A percentile compares a stretch with the other conserved stretches of the same genome.
phyloP scores from a whole-genome alignment of 1,284 basidiomycete species.

The Sporisorium iseilematis-ciliati region DNA sequence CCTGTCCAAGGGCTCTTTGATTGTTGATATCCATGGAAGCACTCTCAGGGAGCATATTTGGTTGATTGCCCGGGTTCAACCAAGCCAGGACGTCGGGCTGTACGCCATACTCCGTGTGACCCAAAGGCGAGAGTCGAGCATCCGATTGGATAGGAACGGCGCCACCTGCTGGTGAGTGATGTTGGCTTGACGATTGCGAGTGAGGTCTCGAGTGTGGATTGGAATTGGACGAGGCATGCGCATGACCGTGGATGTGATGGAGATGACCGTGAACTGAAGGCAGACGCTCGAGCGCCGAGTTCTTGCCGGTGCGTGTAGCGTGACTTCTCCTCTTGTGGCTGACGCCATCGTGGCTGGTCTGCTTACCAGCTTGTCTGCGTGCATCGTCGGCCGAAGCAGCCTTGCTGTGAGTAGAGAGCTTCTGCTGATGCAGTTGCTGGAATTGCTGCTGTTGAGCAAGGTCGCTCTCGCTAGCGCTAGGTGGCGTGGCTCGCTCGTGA shows the following conservation, averaged over 20 bases:
- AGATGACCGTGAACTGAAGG: slow-evolving; percentile 49
- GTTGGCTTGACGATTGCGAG: slow-evolving; percentile 44
- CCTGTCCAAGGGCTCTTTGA: slow-evolving; percentile 14
- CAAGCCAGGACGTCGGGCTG: slow-evolving; percentile 44
- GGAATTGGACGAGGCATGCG: slow-evolving; percentile 13
- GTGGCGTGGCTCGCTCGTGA: slow-evolving; percentile 34
- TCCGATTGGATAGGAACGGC: slow-evolving; percentile 26
- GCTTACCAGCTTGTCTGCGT: slow-evolving; percentile 45
- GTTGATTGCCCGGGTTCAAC: slow-evolving; percentile 31
- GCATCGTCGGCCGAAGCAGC: slow-evolving; percentile 55
- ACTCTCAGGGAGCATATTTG: slow-evolving; percentile 14
- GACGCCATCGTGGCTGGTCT: slow-evolving; percentile 30
- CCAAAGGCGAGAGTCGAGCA: slow-evolving; percentile 30
- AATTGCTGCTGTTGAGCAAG: slow-evolving; percentile 29
- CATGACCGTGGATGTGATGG: slow-evolving; percentile 42
- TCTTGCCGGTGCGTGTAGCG: slow-evolving; percentile 47
- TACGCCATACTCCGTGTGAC: slow-evolving; percentile 11
- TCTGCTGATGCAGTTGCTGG: slow-evolving; percentile 24
- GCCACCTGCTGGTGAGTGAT: slow-evolving; percentile 37
- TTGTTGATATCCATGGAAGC: slow-evolving; percentile 41
- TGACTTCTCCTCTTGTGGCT: slow-evolving; percentile 51
- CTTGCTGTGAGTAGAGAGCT: slow-evolving; percentile 23
- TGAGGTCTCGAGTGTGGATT: slow-evolving; percentile 31
- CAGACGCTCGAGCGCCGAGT: slow-evolving; percentile 44
- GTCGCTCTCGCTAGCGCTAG: slow-evolving; percentile 47